Base-by-base conservation (phyloP, 2,329 filamentous ascomycete genomes). In the Fulvia fulva region DNA sequence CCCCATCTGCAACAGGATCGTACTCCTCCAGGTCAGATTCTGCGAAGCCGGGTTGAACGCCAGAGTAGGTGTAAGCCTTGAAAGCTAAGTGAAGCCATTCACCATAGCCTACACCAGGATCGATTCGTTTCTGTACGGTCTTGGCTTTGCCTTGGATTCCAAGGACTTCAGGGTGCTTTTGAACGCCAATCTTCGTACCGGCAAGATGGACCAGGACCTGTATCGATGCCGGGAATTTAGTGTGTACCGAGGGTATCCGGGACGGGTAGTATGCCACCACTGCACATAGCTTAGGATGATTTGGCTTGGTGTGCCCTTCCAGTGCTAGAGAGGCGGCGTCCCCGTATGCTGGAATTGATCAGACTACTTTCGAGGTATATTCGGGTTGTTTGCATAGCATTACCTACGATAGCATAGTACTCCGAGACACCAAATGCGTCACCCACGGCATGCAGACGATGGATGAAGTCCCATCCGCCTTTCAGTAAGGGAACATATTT, bases 11-110 rank as follows among this genome's bases (percentile, higher is more conserved):
- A 2, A 88, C 76, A 9, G 80, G 77, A 62, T 90, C 81, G 65
- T 85, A 91, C 63, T 87, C 83, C 2, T 88, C 85, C 30, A 89
- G 71, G 56, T 90, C 84, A 21, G 81, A 79, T 72, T 91, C 88
- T 0, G 88, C 88, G 62, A 92, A 91, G 0, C 89, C 89, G 0
- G 83, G 75, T 52, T 83, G 75, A 0, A 74, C 82, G 59, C 79
- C 76, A 11, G 80, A 77, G 63, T 87, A 87, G 0, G 78, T 78
- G 67, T 80, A 85, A 3, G 78, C 73, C 44, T 74, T 74, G 58
- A 78, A 76, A 50, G 73, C 70, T n/a, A 78, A 71, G 56, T 75
- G 74, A 23, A 78, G 70, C 34, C 76, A 68, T 3, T 81, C 69
- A 32, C 78, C 82, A 9, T 77, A 76, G 9, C 81, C 81, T 2